Percentiles rank a stretch among this genome's conserved stretches.
phyloP scores from a whole-genome alignment of 140 eudicot species.

The Stevia rebaudiana region DNA sequence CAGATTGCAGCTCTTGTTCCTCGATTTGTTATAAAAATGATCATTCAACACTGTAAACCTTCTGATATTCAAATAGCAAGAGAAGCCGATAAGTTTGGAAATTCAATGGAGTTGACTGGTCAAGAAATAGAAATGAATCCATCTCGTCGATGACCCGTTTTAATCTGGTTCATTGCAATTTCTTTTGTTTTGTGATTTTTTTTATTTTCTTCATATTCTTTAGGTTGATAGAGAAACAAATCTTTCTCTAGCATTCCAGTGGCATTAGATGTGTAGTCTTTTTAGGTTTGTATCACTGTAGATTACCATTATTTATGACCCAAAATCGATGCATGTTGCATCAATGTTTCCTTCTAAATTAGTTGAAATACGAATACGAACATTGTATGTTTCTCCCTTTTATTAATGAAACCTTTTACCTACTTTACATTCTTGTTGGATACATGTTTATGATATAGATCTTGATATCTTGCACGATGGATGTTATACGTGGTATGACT shows the following conservation, averaged over 20 bases:
- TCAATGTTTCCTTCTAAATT: slow-evolving; percentile 10
- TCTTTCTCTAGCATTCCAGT: slow-evolving; percentile 25
- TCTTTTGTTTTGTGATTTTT: slow-evolving; percentile 8
- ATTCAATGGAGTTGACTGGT: slow-evolving; percentile 29
- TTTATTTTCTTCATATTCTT: slow-evolving; percentile 23
- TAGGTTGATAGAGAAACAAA: slow-evolving; percentile 35
- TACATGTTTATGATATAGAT: background rate
- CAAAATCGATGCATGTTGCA: slow-evolving; percentile 24
- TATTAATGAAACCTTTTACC: background rate
- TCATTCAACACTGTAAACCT: slow-evolving; percentile 54
- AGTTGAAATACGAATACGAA: slow-evolving; percentile 19
- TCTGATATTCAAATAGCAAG: slow-evolving; percentile 78
- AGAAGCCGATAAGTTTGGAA: slow-evolving; percentile 82
- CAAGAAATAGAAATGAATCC: slow-evolving; percentile 71
- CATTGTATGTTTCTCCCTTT: slow-evolving; percentile 14
- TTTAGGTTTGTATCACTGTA: slow-evolving; percentile 31
- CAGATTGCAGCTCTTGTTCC: slow-evolving; percentile 66
- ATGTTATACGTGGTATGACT: background rate
- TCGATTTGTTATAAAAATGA: slow-evolving; percentile 61
- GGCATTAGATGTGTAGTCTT: slow-evolving; percentile 32
- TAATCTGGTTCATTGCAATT: slow-evolving; percentile 10
- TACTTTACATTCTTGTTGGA: background rate
- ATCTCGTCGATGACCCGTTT: slow-evolving; percentile 32
- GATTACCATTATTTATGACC: slow-evolving; percentile 28
- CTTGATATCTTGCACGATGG: background rate